Percentiles rank a stretch among this genome's conserved stretches.
Evolutionary conservation across 78 protist species (phyloP).

Genomic region (Emiliania huxleyi): DNA sequence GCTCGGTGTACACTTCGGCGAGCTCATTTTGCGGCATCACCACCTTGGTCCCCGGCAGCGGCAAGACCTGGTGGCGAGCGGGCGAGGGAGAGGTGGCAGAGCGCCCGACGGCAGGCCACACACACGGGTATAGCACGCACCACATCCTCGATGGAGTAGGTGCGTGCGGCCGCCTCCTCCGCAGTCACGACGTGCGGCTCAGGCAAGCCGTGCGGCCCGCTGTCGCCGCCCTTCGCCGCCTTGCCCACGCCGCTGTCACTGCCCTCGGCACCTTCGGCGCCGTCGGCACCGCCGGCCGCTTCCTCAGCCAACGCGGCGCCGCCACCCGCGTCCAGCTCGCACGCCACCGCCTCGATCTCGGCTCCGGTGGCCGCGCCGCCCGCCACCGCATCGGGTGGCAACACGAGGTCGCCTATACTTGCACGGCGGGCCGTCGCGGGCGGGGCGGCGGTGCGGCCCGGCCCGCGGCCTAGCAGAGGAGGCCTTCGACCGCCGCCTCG

Average conservation of each 20-base stretch:
- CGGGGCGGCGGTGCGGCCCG: neutral
- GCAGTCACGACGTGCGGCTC: neutral
- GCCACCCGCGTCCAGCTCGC: neutral
- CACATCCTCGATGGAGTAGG: conserved; percentile 64
- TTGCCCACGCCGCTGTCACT: too few species aligned
- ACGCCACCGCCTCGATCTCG: too few species aligned
- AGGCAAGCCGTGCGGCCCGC: neutral
- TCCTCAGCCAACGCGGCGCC: neutral
- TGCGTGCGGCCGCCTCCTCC: conserved; percentile 37
- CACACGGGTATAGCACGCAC: too few species aligned
- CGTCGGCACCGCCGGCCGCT: neutral
- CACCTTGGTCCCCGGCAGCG: conserved; percentile 66
- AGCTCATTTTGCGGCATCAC: neutral
- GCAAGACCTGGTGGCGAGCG: too few species aligned
- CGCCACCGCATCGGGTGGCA: too few species aligned
- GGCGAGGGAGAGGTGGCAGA: too few species aligned
- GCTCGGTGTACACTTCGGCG: neutral
- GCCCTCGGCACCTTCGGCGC: neutral
- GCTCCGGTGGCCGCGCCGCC: too few species aligned
- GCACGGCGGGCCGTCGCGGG: neutral
- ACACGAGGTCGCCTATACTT: too few species aligned
- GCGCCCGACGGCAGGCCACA: too few species aligned
- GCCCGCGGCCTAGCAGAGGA: conserved; percentile 40
- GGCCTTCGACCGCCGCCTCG: conserved; percentile 45
- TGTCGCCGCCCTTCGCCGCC: too few species aligned